These are phyloP conservation scores for Penicillium bovifimosum DNA, from an alignment of 495 filamentous ascomycete genomes.

Conservation along the genomic window DNA sequence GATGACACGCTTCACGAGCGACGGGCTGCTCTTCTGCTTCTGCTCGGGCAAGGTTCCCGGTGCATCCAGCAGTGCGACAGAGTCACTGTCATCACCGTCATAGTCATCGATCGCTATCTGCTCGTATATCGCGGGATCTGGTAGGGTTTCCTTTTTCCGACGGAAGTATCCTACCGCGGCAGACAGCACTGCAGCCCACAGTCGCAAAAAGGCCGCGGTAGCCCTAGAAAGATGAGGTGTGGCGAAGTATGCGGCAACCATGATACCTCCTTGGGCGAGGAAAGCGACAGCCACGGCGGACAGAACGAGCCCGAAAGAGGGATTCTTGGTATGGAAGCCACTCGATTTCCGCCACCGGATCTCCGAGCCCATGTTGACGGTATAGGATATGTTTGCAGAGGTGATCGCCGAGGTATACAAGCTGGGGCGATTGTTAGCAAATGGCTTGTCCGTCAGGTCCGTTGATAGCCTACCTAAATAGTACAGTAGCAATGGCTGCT, in stretches of 20 bases:
- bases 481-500: conserved; percentile 3
- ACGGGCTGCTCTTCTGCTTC: not conserved
- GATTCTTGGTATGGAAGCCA: not conserved
- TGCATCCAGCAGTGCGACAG: conserved; percentile 3
- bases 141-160: not conserved
- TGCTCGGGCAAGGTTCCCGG: not conserved
- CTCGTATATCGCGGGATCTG: conserved; percentile 7
- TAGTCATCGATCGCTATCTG: conserved; percentile 14
- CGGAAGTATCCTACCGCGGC: not conserved
- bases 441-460: not conserved
- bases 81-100: conserved; percentile 10
- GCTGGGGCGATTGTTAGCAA: conserved; percentile 2
- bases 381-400: conserved; percentile 14
- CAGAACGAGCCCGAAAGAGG: not conserved
- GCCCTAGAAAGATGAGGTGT: conserved; percentile 8
- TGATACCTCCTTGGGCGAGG: conserved; percentile 1
- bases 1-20: not conserved
- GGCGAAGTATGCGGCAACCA: conserved; percentile 9
- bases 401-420: conserved; percentile 2
- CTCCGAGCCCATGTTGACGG: conserved; percentile 10
- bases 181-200: conserved; percentile 8
- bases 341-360: conserved; percentile 12
- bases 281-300: conserved; percentile 4
- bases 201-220: conserved; percentile 2
- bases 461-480: conserved; percentile 8